Percentiles rank a stretch among this genome's conserved stretches.
Evolutionary conservation across 176 grass and related monocot species (phyloP).

Genomic region (Zea luxurians): DNA sequence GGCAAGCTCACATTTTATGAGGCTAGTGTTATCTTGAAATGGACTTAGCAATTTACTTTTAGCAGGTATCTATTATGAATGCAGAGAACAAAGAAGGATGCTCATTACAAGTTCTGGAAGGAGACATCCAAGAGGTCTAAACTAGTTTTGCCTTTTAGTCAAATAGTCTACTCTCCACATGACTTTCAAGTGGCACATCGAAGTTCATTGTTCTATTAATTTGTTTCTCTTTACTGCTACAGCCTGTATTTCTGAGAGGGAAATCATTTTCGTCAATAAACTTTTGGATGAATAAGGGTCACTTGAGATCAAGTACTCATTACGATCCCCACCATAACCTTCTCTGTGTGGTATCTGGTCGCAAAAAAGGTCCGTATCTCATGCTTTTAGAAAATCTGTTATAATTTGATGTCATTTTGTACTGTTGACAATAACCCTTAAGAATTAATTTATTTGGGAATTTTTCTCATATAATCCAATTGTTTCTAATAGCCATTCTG

Average conservation of each 20-base stretch:
- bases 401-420: constrained; percentile 16
- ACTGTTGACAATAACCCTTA: not conserved
- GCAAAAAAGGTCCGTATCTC: constrained; percentile 70
- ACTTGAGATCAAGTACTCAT: constrained; percentile 88
- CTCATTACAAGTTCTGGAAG: constrained; percentile 54
- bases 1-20: constrained; percentile 44
- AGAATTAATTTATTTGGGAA: constrained; percentile 2
- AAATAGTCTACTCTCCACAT: constrained; percentile 29
- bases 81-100: constrained; percentile 60
- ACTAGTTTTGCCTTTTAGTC: constrained; percentile 18
- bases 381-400: constrained; percentile 17
- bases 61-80: constrained; percentile 76
- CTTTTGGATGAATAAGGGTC: constrained; percentile 93
- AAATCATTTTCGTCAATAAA: constrained; percentile 79
- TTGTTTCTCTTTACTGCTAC: constrained; percentile 31
- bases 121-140: constrained; percentile 71
- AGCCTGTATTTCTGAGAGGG: constrained; percentile 70
- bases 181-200: constrained; percentile 25
- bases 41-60: not conserved
- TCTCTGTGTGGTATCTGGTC: constrained; percentile 81
- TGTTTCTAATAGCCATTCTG: not conserved
- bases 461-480: not conserved
- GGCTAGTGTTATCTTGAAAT: not conserved
- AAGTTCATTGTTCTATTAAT: constrained; percentile 18
- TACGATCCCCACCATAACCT: constrained; percentile 97